These are phyloP conservation scores for Capsicum chinense DNA, from an alignment of 257 asterid genomes.

Conservation along the genomic window DNA sequence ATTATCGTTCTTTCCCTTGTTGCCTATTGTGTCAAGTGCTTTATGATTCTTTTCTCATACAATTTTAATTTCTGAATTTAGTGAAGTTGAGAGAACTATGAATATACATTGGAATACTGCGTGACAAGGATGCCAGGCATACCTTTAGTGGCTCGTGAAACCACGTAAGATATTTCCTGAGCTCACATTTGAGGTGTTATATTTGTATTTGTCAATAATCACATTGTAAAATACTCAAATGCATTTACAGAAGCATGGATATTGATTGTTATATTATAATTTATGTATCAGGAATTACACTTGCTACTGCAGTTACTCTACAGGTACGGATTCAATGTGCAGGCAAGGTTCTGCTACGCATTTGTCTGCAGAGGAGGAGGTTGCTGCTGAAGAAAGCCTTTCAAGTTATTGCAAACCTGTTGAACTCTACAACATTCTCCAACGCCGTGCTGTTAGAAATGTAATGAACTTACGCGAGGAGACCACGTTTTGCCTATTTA, in stretches of 20 bases:
- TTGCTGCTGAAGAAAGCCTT: slow-evolving; percentile 95
- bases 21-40: slow-evolving; percentile 17
- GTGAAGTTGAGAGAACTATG: slow-evolving; percentile 44
- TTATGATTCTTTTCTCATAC: slow-evolving; percentile 32
- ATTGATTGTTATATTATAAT: slow-evolving; percentile 43
- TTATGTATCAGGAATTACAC: slow-evolving; percentile 56
- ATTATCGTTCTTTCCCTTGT: background rate
- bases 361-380: slow-evolving; percentile 90
- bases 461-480: slow-evolving; percentile 45
- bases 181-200: slow-evolving; percentile 35
- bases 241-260: slow-evolving; percentile 35
- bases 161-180: slow-evolving; percentile 62
- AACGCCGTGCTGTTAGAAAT: slow-evolving; percentile 83
- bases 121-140: slow-evolving; percentile 86
- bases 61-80: slow-evolving; percentile 31
- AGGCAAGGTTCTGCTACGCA: slow-evolving; percentile 85
- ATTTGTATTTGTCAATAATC: slow-evolving; percentile 29
- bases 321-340: slow-evolving; percentile 87
- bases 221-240: slow-evolving; percentile 37
- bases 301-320: slow-evolving; percentile 88
- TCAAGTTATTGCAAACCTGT: slow-evolving; percentile 94
- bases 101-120: slow-evolving; percentile 35
- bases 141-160: slow-evolving; percentile 86
- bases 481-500: background rate
- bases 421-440: slow-evolving; percentile 89